A percentile compares a stretch with the other conserved stretches of the same genome.
phyloP scores from a whole-genome alignment of 371 early-diverging fungal species.

The Rhizomucor miehei region DNA sequence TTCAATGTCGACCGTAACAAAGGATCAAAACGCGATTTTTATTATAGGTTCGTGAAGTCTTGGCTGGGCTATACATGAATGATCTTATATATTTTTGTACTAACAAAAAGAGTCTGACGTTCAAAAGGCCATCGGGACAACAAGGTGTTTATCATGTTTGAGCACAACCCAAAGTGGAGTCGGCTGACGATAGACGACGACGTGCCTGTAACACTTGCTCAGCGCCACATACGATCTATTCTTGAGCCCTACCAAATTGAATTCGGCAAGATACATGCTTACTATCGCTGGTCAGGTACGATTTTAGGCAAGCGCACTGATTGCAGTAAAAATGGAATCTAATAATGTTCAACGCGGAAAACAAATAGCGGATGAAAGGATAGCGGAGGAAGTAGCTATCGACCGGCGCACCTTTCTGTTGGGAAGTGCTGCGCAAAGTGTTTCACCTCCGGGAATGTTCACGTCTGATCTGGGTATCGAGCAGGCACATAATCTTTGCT shows the following conservation, averaged over 20 bases:
- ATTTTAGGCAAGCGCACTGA: background rate
- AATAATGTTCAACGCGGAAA: background rate
- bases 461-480: constrained; percentile 25
- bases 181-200: constrained; percentile 17
- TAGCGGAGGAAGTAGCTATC: constrained; percentile 11
- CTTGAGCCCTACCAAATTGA: constrained; percentile 37
- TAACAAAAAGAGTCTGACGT: background rate
- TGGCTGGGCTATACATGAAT: background rate
- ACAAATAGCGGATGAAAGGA: constrained; percentile 2
- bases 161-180: constrained; percentile 38
- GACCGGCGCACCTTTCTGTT: constrained; percentile 29
- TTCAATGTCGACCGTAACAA: constrained; percentile 19
- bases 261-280: constrained; percentile 25
- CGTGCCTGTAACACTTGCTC: constrained; percentile 23
- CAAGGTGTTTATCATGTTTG: constrained; percentile 28
- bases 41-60: constrained; percentile 26
- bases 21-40: constrained; percentile 20
- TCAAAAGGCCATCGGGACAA: constrained; percentile 9
- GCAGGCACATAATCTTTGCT: constrained; percentile 35
- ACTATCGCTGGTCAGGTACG: constrained; percentile 32
- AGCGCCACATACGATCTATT: constrained; percentile 21
- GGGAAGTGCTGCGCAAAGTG: constrained; percentile 31
- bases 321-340: background rate
- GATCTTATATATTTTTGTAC: background rate
- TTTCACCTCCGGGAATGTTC: constrained; percentile 21